phyloP scores from a whole-genome alignment of 441 rosid species.

The Dalechampia spathulata region DNA sequence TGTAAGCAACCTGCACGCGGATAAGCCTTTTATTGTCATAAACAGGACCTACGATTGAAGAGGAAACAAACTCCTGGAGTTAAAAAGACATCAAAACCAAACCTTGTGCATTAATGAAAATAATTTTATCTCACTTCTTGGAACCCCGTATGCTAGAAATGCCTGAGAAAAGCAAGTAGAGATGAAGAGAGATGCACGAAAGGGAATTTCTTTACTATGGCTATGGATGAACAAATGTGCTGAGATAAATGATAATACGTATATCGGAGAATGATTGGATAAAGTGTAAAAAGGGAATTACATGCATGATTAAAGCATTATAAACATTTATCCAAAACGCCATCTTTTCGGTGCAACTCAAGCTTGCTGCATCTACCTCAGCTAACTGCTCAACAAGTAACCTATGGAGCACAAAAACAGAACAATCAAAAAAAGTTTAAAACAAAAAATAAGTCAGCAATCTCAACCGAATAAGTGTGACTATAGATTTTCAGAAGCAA shows the following conservation, averaged over 20 bases:
- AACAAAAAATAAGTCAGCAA: too few relatives aligned
- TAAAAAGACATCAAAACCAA: conserved; percentile 14
- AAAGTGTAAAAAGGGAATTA: conserved; percentile 22
- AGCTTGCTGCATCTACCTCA: conserved; percentile 39
- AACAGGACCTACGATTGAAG: too few relatives aligned
- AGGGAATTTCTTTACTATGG: not conserved
- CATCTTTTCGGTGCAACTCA: conserved; percentile 48
- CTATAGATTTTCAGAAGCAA: too few relatives aligned
- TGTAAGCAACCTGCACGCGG: conserved; percentile 55
- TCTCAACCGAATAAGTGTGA: too few relatives aligned
- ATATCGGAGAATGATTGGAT: not conserved
- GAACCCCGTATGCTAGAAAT: conserved; percentile 64
- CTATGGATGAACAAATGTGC: too few relatives aligned
- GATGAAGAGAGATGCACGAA: not conserved
- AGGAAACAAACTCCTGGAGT: too few relatives aligned
- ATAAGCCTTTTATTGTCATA: conserved; percentile 6
- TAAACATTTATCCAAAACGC: conserved; percentile 75
- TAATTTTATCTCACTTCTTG: conserved; percentile 49
- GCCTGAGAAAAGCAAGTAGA: conserved; percentile 40
- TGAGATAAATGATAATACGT: too few relatives aligned
- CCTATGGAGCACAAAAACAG: conserved; percentile 25
- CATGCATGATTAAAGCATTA: conserved; percentile 76
- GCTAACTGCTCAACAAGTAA: conserved; percentile 60
- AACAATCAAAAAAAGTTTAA: conserved; percentile 10
- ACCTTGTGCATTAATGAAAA: conserved; percentile 69